A percentile compares a stretch with the other conserved stretches of the same genome.
These are phyloP conservation scores for Plasmodium chabaudi DNA, from an alignment of 169 alveolate species.

Conservation along the genomic window DNA sequence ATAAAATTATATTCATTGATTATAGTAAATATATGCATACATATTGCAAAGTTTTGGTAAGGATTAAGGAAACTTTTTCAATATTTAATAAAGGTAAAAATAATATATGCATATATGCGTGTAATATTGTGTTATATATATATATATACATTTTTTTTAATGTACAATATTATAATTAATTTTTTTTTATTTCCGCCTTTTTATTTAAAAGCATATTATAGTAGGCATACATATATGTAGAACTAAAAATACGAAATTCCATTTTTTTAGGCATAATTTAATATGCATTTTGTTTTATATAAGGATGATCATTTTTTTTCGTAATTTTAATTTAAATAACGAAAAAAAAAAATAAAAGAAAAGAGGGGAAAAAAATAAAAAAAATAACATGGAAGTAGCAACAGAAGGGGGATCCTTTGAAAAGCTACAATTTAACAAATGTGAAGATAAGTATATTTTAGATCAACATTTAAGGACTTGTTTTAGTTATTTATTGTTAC, in stretches of 20 bases:
- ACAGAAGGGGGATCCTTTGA: constrained; percentile 16
- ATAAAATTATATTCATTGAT: no score
- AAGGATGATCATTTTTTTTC: not conserved
- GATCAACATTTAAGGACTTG: constrained; percentile 8
- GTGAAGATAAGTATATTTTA: constrained; percentile 12
- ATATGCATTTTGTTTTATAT: not conserved
- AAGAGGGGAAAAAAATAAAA: not conserved
- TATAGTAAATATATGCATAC: no score
- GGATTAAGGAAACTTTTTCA: no score
- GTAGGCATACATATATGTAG: not conserved
- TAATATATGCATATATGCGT: no score
- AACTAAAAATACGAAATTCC: not conserved
- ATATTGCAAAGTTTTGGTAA: no score
- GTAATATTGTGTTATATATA: no score
- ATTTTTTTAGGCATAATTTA: not conserved
- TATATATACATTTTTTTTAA: not conserved
- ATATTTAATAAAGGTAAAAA: no score
- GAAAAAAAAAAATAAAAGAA: no score
- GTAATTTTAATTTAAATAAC: no score
- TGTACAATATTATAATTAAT: not conserved
- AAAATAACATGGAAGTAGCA: constrained; percentile 22
- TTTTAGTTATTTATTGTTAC: constrained; percentile 1
- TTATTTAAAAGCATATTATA: not conserved
- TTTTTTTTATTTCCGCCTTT: constrained; percentile 5
- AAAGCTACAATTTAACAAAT: not conserved